Evolutionary conservation across 208 protist genomes (phyloP).

Genomic region (Acanthamoeba healyi): DNA sequence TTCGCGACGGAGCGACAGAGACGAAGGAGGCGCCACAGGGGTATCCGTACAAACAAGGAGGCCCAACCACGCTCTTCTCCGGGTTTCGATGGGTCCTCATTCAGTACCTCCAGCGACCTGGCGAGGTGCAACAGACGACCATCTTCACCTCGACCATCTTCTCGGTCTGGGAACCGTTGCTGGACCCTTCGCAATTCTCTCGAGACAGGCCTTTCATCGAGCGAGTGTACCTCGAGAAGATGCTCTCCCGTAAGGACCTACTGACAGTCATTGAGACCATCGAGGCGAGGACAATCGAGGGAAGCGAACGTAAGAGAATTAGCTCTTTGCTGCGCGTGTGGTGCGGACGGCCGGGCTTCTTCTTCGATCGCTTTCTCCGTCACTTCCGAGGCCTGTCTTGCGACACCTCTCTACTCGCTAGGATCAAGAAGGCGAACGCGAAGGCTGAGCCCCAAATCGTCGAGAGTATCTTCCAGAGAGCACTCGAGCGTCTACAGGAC

Average conservation of each 20-base stretch:
- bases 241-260: neutral
- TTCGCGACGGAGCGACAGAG: neutral
- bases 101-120: neutral
- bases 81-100: conserved; percentile 60
- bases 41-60: neutral
- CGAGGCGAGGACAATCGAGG: neutral
- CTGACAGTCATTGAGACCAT: neutral
- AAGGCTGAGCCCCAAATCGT: neutral
- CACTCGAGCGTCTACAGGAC: neutral
- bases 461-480: neutral
- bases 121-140: neutral
- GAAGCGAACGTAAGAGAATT: neutral
- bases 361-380: conserved; percentile 48
- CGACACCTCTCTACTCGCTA: neutral
- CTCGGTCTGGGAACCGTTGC: conserved; percentile 52
- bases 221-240: conserved; percentile 1
- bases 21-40: neutral
- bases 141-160: conserved; percentile 63
- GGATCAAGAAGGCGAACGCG: neutral
- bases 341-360: conserved; percentile 63
- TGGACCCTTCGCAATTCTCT: neutral
- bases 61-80: conserved; percentile 67
- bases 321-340: neutral
- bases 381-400: neutral
- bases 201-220: neutral